phyloP scores from a whole-genome alignment of 768 basidiomycete species.

The Cubamyces lactineus region DNA sequence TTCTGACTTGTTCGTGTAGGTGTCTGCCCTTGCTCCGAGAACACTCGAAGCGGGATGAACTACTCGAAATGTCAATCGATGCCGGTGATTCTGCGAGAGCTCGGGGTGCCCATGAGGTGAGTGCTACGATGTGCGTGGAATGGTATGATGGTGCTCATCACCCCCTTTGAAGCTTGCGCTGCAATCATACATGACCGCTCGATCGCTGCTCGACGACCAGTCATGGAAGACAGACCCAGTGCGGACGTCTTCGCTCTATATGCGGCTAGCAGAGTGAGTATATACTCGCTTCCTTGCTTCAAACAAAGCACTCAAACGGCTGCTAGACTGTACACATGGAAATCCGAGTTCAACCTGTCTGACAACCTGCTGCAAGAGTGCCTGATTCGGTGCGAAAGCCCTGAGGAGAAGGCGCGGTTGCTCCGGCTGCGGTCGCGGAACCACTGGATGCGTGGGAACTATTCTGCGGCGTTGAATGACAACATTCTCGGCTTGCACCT shows the following conservation, averaged over 20 bases:
- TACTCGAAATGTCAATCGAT: constrained; percentile 62
- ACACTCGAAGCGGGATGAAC: constrained; percentile 61
- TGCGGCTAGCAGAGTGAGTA: constrained; percentile 65
- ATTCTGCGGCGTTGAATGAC: constrained; percentile 57
- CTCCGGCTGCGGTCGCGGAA: constrained; percentile 66
- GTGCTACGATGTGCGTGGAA: constrained; percentile 29
- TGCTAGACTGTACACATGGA: constrained; percentile 63
- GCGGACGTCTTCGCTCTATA: constrained; percentile 55
- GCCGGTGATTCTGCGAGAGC: constrained; percentile 74
- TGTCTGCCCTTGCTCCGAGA: constrained; percentile 65
- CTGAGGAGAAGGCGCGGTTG: constrained; percentile 59
- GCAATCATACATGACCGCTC: constrained; percentile 63
- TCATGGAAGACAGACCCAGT: constrained; percentile 54
- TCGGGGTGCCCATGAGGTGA: constrained; percentile 71
- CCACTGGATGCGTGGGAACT: constrained; percentile 62
- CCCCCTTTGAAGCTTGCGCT: constrained; percentile 52
- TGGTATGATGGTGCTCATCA: neutral
- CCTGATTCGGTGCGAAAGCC: constrained; percentile 47
- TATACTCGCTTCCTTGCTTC: neutral
- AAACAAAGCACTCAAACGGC: neutral
- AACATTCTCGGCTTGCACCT: constrained; percentile 61
- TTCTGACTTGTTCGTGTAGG: constrained; percentile 35
- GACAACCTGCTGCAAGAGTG: constrained; percentile 60
- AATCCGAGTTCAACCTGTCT: constrained; percentile 59
- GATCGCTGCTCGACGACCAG: constrained; percentile 53